A percentile compares a stretch with the other conserved stretches of the same genome.
phyloP scores from a whole-genome alignment of 1,139 yeast genomes.

The Yamadazyma epiphylla region DNA sequence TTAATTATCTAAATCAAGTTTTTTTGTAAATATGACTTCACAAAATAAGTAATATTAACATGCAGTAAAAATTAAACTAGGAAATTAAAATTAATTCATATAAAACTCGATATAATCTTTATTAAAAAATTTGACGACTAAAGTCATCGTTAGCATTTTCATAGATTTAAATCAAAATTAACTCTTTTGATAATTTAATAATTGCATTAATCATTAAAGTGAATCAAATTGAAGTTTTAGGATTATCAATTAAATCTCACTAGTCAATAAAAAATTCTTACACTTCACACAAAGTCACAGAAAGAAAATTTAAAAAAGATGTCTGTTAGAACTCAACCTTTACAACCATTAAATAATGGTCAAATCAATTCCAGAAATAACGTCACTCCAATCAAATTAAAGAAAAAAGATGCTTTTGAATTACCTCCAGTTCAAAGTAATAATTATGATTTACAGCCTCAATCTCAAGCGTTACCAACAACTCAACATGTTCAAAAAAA shows the following conservation, averaged over 20 bases:
- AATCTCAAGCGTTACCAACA: conserved; percentile 8
- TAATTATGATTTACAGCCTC: conserved; percentile 9
- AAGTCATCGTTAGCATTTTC: too few relatives aligned
- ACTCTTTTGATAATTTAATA: too few relatives aligned
- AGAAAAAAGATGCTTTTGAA: conserved; percentile 17
- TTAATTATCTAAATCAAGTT: conserved; percentile 1
- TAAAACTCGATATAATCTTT: too few relatives aligned
- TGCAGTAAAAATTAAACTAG: too few relatives aligned
- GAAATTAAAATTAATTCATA: too few relatives aligned
- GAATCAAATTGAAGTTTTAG: too few relatives aligned
- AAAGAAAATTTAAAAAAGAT: conserved; percentile 12
- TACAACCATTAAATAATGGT: conserved; percentile 46
- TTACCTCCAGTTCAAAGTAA: conserved; percentile 7
- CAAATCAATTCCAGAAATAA: conserved; percentile 37
- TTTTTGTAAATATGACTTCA: neutral
- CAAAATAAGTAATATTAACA: neutral
- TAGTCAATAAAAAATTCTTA: too few relatives aligned
- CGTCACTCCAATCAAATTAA: conserved; percentile 40
- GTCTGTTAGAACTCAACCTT: conserved; percentile 42
- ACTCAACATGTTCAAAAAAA: conserved; percentile 17
- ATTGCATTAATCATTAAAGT: too few relatives aligned
- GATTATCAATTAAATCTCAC: too few relatives aligned
- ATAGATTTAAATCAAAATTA: too few relatives aligned
- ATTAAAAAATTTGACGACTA: too few relatives aligned
- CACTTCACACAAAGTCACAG: neutral